Conservation (phyloP, 345 rosid species). For the Erysimum cheiranthoides region DNA sequence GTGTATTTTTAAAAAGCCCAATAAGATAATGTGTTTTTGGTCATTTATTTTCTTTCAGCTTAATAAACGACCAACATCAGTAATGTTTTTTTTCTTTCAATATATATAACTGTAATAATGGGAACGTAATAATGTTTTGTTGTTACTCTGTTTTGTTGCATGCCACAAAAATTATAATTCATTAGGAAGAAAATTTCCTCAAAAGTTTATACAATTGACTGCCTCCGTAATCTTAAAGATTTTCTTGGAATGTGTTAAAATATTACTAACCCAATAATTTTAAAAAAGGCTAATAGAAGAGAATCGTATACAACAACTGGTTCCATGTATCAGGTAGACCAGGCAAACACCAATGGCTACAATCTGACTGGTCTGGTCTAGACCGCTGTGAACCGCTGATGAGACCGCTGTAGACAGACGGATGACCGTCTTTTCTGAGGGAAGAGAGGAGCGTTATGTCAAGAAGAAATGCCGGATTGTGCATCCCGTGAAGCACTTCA, state of each 20-base stretch:
- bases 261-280: slow-evolving; percentile 21
- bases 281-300: slow-evolving; percentile 54
- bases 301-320: slow-evolving; percentile 67
- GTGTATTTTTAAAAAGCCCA: background rate
- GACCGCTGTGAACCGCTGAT: slow-evolving; percentile 68
- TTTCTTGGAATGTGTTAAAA: slow-evolving; percentile 35
- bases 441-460: slow-evolving; percentile 93
- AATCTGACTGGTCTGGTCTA: slow-evolving; percentile 76
- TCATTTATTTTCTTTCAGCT: too few relatives aligned
- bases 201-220: slow-evolving; percentile 42
- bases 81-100: background rate
- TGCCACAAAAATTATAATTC: slow-evolving; percentile 12
- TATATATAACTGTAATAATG: too few relatives aligned
- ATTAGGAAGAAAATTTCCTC: slow-evolving; percentile 34
- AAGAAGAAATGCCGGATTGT: slow-evolving; percentile 61
- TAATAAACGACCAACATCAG: background rate
- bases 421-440: slow-evolving; percentile 90
- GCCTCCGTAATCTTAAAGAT: slow-evolving; percentile 29
- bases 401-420: slow-evolving; percentile 89
- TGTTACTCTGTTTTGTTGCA: slow-evolving; percentile 4
- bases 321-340: slow-evolving; percentile 99
- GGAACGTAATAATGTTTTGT: background rate
- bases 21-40: background rate
- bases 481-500: slow-evolving; percentile 70
- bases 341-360: slow-evolving; percentile 99